Percentiles rank a stretch among this genome's conserved stretches.
Conservation (phyloP, 1,284 basidiomycete species). For the Stygiomarasmius scandens region DNA sequence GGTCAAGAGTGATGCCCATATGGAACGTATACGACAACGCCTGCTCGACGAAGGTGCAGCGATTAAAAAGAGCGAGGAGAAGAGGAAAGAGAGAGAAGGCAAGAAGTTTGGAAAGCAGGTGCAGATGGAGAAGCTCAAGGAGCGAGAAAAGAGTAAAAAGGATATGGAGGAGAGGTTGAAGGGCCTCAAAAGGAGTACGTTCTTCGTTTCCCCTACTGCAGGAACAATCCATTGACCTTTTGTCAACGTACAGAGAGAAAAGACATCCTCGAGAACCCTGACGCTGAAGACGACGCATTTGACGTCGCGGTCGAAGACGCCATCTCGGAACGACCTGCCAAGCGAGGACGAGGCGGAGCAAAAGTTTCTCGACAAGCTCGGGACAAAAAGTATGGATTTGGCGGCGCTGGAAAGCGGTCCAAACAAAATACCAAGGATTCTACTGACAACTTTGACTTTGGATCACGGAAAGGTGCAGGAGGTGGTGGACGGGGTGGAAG, state of each 20-base stretch:
- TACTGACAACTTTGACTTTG: conserved; percentile 69
- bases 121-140: conserved; percentile 83
- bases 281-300: conserved; percentile 75
- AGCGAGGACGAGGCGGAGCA: conserved; percentile 50
- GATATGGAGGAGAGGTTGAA: conserved; percentile 85
- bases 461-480: conserved; percentile 37
- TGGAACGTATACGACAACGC: conserved; percentile 94
- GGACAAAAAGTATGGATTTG: conserved; percentile 83
- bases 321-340: conserved; percentile 72
- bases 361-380: conserved; percentile 66
- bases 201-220: background rate
- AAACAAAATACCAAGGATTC: conserved; percentile 85
- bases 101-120: conserved; percentile 99
- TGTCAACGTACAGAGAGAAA: conserved; percentile 63
- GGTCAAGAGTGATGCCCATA: conserved; percentile 97
- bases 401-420: conserved; percentile 62
- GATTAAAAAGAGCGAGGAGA: conserved; percentile 92
- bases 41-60: conserved; percentile 87
- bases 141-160: conserved; percentile 76
- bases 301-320: conserved; percentile 88
- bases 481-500: conserved; percentile 35
- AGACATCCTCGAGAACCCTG: conserved; percentile 76
- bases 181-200: conserved; percentile 85
- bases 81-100: conserved; percentile 89
- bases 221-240: conserved; percentile 6